Base-by-base conservation (phyloP, 495 filamentous ascomycete genomes). In the Ascobolus immersus region DNA sequence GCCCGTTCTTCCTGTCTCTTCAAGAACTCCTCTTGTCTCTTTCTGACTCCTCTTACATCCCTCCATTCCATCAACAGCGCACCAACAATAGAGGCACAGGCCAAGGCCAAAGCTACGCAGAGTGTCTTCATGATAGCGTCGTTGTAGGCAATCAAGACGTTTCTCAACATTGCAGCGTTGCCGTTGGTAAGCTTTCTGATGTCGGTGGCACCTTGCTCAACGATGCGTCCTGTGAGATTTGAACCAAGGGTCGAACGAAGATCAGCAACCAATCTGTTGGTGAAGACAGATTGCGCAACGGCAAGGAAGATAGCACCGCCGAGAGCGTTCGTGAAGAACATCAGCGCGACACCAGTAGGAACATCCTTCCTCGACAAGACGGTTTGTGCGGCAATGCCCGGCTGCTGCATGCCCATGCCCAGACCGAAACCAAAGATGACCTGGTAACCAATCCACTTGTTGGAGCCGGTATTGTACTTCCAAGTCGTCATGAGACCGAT, bases 241-340 rank as follows among this genome's bases (percentile, higher is more conserved):
- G n/a, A n/a, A n/a, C n/a, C n/a, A n/a, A n/a, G n/a, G n/a, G n/a
- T n/a, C n/a, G n/a, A n/a, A n/a, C n/a, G 52, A 2, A 86, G 48
- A 21, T 69, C 67, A 21, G 56, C 47, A 29, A 73, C 41, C 0
- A 89, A 62, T 33, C 65, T 58, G 51, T 77, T 80, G 32, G 64
- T 62, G 50, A 90, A 81, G 25, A 90, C 59, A 31, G 71, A 81
- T 45, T 90, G 71, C 1, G 55, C 72, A 19, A 82, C 71, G 0
- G 65, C 66, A 32, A 86, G 62, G 44, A 81, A 80, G 5, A 86
- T 48, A 0, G 77, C 64, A 9, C 72, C 73, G 17, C 72, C 73
- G 2, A 86, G 56, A 0, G 63, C 71, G 48, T 79, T 73, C 11
- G 58, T 39, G 49, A 81, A 80, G 34, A 77, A 58, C 10, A 80